phyloP scores from a whole-genome alignment of 2,329 filamentous ascomycete species.

The Thermothelomyces thermophilus region DNA sequence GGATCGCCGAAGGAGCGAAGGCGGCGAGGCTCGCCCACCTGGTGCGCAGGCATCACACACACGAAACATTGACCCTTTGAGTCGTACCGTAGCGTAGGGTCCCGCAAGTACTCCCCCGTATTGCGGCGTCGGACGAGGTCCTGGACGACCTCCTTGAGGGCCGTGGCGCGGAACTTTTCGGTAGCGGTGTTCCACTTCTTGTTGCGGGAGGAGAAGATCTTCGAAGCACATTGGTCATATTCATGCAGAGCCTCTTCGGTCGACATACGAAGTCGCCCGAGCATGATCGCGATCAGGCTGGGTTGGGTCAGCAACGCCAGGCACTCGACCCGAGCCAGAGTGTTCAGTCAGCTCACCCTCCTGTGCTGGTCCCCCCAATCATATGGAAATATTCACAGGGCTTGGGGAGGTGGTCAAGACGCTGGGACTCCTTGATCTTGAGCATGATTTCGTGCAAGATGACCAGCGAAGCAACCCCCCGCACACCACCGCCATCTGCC shows the following conservation, averaged over 20 bases:
- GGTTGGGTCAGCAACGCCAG: neutral
- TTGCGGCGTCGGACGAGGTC: conserved; percentile 17
- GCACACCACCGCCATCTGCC: conserved; percentile 32
- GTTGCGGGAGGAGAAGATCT: conserved; percentile 32
- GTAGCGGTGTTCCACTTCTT: conserved; percentile 13
- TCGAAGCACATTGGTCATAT: conserved; percentile 33
- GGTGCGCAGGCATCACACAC: conserved; percentile 21
- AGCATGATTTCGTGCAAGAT: conserved; percentile 32
- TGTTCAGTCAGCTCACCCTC: conserved; percentile 28
- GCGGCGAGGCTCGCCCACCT: conserved; percentile 7
- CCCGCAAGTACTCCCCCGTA: conserved; percentile 22
- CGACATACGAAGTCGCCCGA: conserved; percentile 39
- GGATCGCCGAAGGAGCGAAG: conserved; percentile 21
- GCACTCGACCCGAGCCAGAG: neutral
- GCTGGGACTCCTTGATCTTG: conserved; percentile 21
- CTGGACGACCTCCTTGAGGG: conserved; percentile 29
- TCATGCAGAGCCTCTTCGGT: conserved; percentile 36
- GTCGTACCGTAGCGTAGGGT: conserved; percentile 9
- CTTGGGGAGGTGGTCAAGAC: conserved; percentile 25
- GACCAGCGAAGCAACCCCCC: conserved; percentile 31
- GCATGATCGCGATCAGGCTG: conserved; percentile 42
- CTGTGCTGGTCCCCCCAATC: conserved; percentile 35
- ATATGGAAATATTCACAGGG: conserved; percentile 35
- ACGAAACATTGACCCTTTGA: conserved; percentile 26
- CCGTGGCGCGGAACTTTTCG: conserved; percentile 28